These are phyloP conservation scores for Tricholoma terreum DNA, from an alignment of 768 basidiomycete genomes.

Conservation along the genomic window DNA sequence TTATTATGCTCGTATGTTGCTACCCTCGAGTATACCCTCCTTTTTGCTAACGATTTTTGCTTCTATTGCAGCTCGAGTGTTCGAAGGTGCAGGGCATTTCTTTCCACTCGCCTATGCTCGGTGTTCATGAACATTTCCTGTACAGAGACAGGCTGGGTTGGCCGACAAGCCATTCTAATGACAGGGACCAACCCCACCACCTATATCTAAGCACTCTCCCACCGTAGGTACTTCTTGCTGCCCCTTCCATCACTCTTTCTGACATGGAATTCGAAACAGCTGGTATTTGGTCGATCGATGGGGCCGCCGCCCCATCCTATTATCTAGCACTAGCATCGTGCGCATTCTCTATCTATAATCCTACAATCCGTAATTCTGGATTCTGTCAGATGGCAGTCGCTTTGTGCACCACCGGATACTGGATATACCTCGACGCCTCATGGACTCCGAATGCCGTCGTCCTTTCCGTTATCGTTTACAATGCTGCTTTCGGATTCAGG, in stretches of 20 bases:
- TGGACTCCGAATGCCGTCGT: constrained; percentile 90
- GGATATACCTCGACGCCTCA: constrained; percentile 87
- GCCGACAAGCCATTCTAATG: constrained; percentile 92
- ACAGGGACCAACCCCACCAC: constrained; percentile 89
- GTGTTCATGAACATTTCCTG: too few species aligned
- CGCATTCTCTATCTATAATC: constrained; percentile 15
- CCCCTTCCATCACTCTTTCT: not conserved
- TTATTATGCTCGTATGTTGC: constrained; percentile 89
- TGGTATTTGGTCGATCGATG: constrained; percentile 94
- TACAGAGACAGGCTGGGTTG: constrained; percentile 96
- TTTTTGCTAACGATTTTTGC: constrained; percentile 6
- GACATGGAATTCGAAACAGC: too few species aligned
- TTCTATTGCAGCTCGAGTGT: constrained; percentile 69
- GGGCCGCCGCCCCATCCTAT: constrained; percentile 83
- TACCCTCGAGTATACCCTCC: constrained; percentile 10
- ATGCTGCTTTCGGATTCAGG: constrained; percentile 91
- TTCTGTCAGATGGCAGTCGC: constrained; percentile 70
- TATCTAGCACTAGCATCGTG: constrained; percentile 81
- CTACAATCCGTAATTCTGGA: too few species aligned
- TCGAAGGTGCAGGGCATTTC: constrained; percentile 60
- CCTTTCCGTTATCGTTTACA: constrained; percentile 83
- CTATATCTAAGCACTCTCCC: constrained; percentile 79
- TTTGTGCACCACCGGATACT: constrained; percentile 80
- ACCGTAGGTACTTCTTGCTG: constrained; percentile 59
- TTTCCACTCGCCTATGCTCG: too few species aligned